Conservation (phyloP, 2,329 filamentous ascomycete genomes). For the Diaporthe caulivora region DNA sequence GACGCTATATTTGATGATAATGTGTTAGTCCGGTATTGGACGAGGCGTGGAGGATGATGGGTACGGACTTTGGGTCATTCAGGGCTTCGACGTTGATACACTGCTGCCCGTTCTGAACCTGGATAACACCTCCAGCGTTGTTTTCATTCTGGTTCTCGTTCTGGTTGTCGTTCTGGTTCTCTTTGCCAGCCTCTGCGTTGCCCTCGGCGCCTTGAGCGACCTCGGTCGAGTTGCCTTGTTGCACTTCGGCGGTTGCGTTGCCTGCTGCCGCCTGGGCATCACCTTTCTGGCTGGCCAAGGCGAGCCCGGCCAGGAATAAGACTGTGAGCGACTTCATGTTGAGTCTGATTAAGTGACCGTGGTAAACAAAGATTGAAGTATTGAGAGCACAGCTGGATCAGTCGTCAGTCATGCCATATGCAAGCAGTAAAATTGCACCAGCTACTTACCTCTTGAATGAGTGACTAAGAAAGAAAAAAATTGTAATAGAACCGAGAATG, state of each 20-base stretch:
- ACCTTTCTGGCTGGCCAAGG: constrained; percentile 32
- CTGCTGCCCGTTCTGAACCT: constrained; percentile 23
- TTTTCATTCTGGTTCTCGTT: background rate
- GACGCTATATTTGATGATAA: background rate
- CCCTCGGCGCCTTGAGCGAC: background rate
- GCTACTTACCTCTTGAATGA: constrained; percentile 17
- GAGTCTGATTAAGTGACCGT: constrained; percentile 16
- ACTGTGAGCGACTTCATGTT: constrained; percentile 33
- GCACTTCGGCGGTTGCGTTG: background rate
- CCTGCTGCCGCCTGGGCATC: constrained; percentile 25
- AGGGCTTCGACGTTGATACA: constrained; percentile 33
- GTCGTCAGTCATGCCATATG: background rate
- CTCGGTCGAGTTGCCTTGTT: constrained; percentile 4
- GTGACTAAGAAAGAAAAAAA: constrained; percentile 5
- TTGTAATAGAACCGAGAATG: background rate
- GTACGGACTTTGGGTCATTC: constrained; percentile 28
- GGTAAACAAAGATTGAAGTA: constrained; percentile 7
- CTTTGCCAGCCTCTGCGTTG: constrained; percentile 3
- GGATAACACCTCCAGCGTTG: constrained; percentile 4
- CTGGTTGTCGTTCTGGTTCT: background rate
- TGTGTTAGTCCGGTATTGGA: background rate
- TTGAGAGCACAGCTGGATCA: constrained; percentile 21
- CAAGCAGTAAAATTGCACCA: background rate
- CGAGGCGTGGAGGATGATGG: background rate
- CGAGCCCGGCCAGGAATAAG: constrained; percentile 41